Conservation (phyloP, 768 basidiomycete species). For the Pluteus cervinus region DNA sequence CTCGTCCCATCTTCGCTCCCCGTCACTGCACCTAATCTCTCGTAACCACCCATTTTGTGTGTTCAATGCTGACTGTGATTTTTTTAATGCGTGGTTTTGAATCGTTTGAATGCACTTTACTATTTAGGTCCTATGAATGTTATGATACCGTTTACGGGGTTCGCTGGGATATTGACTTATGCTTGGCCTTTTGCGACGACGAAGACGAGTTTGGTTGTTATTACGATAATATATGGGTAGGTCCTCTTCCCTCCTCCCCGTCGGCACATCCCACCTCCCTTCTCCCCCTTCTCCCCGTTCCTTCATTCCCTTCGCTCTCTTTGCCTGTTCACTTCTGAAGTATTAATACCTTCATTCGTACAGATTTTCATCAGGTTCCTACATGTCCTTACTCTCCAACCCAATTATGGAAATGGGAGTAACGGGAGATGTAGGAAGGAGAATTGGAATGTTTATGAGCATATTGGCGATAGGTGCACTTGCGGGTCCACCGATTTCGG, state of each 20-base stretch:
- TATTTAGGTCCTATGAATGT: constrained; percentile 56
- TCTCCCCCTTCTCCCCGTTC: neutral
- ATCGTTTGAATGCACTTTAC: neutral
- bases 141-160: constrained; percentile 55
- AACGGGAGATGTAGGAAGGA: constrained; percentile 53
- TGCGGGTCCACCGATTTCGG: constrained; percentile 68
- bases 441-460: constrained; percentile 60
- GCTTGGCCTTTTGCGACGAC: constrained; percentile 62
- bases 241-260: constrained; percentile 10
- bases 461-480: constrained; percentile 58
- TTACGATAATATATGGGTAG: constrained; percentile 63
- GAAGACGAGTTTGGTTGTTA: constrained; percentile 37
- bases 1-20: too few species aligned
- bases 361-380: constrained; percentile 59
- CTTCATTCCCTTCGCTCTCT: neutral
- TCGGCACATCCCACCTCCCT: too few species aligned
- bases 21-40: too few species aligned
- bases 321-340: neutral
- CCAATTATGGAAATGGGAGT: constrained; percentile 61
- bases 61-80: too few species aligned
- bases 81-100: too few species aligned
- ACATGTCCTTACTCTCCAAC: constrained; percentile 46
- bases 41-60: too few species aligned
- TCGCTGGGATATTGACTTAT: constrained; percentile 55
- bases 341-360: constrained; percentile 1